These are phyloP conservation scores for Hemileccinum rubropunctum DNA, from an alignment of 768 basidiomycete genomes.

Conservation along the genomic window DNA sequence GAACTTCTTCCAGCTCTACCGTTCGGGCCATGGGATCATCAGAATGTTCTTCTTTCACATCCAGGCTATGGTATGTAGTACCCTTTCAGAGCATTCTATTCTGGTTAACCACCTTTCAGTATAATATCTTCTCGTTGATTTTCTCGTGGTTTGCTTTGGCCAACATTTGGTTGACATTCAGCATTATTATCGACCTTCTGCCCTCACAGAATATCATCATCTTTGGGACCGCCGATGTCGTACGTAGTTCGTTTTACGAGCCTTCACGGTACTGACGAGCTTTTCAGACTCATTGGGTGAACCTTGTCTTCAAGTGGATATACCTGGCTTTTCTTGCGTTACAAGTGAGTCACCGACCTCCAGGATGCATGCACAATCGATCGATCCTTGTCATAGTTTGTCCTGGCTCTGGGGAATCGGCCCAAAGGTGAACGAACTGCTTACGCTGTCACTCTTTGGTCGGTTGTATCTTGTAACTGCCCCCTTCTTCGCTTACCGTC, in stretches of 20 bases:
- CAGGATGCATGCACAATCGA: neutral
- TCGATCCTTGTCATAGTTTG: constrained; percentile 40
- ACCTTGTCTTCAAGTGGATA: constrained; percentile 78
- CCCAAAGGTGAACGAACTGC: constrained; percentile 84
- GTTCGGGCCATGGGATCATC: constrained; percentile 80
- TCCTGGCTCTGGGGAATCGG: constrained; percentile 73
- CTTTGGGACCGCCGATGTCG: constrained; percentile 71
- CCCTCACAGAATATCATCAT: constrained; percentile 51
- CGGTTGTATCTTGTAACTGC: constrained; percentile 16
- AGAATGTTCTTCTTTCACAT: constrained; percentile 97
- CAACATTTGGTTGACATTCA: constrained; percentile 94
- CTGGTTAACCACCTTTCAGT: constrained; percentile 43
- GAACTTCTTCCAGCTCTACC: constrained; percentile 89
- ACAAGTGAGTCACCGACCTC: constrained; percentile 41
- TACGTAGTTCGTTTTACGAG: constrained; percentile 38
- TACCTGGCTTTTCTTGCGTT: constrained; percentile 84
- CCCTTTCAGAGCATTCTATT: neutral
- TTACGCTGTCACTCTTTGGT: constrained; percentile 74
- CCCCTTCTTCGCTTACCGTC: constrained; percentile 4
- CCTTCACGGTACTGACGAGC: neutral
- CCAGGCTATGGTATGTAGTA: constrained; percentile 72
- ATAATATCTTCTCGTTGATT: constrained; percentile 78
- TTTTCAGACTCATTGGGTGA: constrained; percentile 79
- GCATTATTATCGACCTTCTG: constrained; percentile 88
- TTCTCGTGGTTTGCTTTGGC: constrained; percentile 95